Evolutionary conservation across 495 filamentous ascomycete species (phyloP), one percentile per base, ranked within the genome.

Genomic region (Chaetomium fimeti): DNA sequence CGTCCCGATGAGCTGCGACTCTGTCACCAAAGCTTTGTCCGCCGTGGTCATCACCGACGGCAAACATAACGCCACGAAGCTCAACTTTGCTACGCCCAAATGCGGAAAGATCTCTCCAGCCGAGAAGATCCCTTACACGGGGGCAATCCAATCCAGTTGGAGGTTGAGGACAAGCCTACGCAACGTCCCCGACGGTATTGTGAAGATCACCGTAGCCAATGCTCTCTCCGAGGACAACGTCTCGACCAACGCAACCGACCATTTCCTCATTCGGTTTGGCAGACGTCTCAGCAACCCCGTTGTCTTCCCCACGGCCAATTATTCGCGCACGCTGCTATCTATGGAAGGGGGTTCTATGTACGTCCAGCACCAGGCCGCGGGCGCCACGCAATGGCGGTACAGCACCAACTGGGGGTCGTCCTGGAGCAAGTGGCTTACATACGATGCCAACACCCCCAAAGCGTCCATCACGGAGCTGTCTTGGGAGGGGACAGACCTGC

Each of bases 381-480:
- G 88, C 5, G 88, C 88, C 5, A 82, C 87, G 53, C 80, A 79
- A 65, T 91, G 82, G 72, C 83, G 87, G 0, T 89, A 88, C 69
- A 86, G 82, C 27, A 81, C 82, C 6, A 84, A 88, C 64, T 91
- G 81, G 77, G 85, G 81, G 11, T 83, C 79, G 16, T 75, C 78
- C 0, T 91, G 84, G 75, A 86, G 81, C 54, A 53, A 81, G 0
- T 91, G 88, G 88, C 66, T 73, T 15, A 62, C 76, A 7, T 91
- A 90, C 69, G 63, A 58, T n/a, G 79, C 80, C 24, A 81, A 83
- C 38, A 7, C 78, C n/a, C 22, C 24, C 77, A 1, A 72, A 86
- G 22, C 40, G 76, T 13, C 71, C 74, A 27, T 76, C 16, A 71
- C 74, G 25, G 75, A 81, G 60, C 13, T 71, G 20, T 0, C 15